phyloP scores from a whole-genome alignment of 805 yeast genomes.

The Candida germanica region DNA sequence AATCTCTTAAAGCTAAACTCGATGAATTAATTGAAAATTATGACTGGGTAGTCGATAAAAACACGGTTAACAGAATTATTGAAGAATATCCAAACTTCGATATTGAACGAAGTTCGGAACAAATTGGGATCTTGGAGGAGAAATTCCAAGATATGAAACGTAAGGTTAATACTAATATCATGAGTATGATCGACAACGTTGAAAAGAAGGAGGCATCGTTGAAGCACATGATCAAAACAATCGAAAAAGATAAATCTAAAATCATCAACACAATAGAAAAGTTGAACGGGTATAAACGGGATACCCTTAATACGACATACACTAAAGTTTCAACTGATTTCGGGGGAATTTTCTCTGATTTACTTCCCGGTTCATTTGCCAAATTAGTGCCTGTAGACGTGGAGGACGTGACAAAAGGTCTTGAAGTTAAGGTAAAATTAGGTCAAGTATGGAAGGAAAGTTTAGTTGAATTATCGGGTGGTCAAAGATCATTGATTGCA shows the following conservation, averaged over 20 bases:
- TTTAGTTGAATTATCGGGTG: conserved; percentile 92
- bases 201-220: conserved; percentile 81
- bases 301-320: conserved; percentile 81
- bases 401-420: conserved; percentile 83
- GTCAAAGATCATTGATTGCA: conserved; percentile 93
- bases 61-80: conserved; percentile 52
- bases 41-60: conserved; percentile 72
- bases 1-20: conserved; percentile 35
- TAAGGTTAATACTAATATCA: conserved; percentile 79
- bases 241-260: conserved; percentile 84
- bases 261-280: conserved; percentile 84
- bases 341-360: conserved; percentile 84
- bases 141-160: conserved; percentile 69
- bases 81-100: conserved; percentile 62
- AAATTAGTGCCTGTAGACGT: conserved; percentile 79
- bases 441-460: conserved; percentile 97
- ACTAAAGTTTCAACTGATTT: conserved; percentile 83
- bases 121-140: conserved; percentile 53
- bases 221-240: conserved; percentile 77
- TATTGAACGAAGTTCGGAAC: conserved; percentile 57
- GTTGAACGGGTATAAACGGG: conserved; percentile 79
- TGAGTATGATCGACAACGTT: conserved; percentile 88
- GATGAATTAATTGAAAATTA: conserved; percentile 50
- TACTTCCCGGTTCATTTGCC: conserved; percentile 87
- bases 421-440: conserved; percentile 83